These are phyloP conservation scores for Martensiomyces pterosporus DNA, from an alignment of 192 early-diverging fungal genomes.

Conservation along the genomic window DNA sequence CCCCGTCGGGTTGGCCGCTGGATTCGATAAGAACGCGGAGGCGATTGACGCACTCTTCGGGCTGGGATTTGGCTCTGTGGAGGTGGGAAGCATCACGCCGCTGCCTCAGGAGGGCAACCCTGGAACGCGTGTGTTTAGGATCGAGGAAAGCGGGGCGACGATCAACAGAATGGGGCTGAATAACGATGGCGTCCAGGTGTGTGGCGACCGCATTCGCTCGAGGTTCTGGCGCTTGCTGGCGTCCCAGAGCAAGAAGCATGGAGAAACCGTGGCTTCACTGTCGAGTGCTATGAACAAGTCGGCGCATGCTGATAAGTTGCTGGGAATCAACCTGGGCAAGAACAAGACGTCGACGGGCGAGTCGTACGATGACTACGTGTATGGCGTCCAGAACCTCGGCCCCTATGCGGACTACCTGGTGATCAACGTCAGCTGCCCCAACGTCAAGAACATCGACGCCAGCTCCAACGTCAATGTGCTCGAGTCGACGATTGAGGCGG, in stretches of 20 bases:
- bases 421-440: constrained; percentile 85
- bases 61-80: constrained; percentile 86
- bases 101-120: constrained; percentile 84
- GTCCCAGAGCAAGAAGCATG: constrained; percentile 47
- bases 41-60: constrained; percentile 78
- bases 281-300: constrained; percentile 53
- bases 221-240: constrained; percentile 65
- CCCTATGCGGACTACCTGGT: constrained; percentile 85
- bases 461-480: constrained; percentile 69
- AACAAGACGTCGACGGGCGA: constrained; percentile 73
- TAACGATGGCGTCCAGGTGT: constrained; percentile 67
- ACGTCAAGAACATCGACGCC: constrained; percentile 76
- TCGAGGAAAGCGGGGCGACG: constrained; percentile 65
- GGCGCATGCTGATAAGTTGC: constrained; percentile 53
- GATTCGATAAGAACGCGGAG: constrained; percentile 89
- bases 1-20: constrained; percentile 85
- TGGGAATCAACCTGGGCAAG: constrained; percentile 88
- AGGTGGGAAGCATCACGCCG: constrained; percentile 86
- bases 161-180: constrained; percentile 93
- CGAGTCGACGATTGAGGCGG: constrained; percentile 63
- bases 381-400: constrained; percentile 68
- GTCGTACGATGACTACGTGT: constrained; percentile 74
- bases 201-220: constrained; percentile 61
- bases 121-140: constrained; percentile 78
- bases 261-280: constrained; percentile 45